Conservation (phyloP, 768 basidiomycete species). For the Dictyophora rubrovolvata region DNA sequence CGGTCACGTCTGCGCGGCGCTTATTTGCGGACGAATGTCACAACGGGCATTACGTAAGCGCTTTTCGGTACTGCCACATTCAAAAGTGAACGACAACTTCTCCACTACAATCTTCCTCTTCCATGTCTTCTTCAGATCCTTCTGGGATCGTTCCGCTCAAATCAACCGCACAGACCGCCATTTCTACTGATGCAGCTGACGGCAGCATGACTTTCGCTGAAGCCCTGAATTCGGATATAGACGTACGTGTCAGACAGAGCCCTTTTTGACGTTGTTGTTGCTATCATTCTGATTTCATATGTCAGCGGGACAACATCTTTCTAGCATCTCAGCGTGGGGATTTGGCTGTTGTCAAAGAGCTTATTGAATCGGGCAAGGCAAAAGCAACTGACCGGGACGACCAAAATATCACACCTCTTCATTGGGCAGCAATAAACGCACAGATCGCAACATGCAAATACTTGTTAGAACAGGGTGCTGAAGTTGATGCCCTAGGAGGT, state of each 20-base stretch:
- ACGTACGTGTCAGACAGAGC: slow-evolving; percentile 1
- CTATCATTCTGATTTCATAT: not conserved
- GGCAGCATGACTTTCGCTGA: slow-evolving; percentile 5
- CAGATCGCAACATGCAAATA: slow-evolving; percentile 83
- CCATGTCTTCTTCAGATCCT: slow-evolving; percentile 8
- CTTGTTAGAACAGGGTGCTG: slow-evolving; percentile 85
- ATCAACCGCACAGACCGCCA: slow-evolving; percentile 1
- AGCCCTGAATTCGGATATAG: slow-evolving; percentile 5
- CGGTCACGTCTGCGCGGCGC: too few species aligned
- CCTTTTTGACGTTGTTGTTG: not conserved
- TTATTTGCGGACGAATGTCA: too few species aligned
- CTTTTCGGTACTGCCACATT: not conserved
- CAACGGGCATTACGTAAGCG: too few species aligned
- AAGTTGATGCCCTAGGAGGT: slow-evolving; percentile 89
- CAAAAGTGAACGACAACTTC: not conserved
- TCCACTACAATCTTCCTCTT: not conserved
- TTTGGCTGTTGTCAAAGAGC: slow-evolving; percentile 45
- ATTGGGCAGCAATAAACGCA: slow-evolving; percentile 98
- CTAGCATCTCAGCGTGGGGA: slow-evolving; percentile 85
- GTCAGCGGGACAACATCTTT: slow-evolving; percentile 52
- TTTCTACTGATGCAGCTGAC: slow-evolving; percentile 4
- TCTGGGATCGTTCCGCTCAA: slow-evolving; percentile 8
- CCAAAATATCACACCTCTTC: slow-evolving; percentile 89
- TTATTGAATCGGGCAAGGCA: slow-evolving; percentile 64
- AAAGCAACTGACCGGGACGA: slow-evolving; percentile 71